These are phyloP conservation scores for Ilex aquifolium DNA, from an alignment of 257 asterid species.

Conservation along the genomic window DNA sequence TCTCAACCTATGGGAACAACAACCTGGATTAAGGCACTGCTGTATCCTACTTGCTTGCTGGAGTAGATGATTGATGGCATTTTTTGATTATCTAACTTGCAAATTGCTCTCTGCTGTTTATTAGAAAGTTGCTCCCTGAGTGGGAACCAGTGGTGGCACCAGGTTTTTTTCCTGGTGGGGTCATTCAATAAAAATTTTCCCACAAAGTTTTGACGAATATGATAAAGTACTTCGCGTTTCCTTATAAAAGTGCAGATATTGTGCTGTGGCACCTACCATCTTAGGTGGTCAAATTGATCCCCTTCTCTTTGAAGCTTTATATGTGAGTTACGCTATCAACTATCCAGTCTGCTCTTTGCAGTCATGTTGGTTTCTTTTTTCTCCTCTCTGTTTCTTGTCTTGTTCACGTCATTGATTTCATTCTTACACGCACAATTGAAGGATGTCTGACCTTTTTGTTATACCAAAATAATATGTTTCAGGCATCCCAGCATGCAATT, in stretches of 20 bases:
- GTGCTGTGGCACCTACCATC: conserved; percentile 84
- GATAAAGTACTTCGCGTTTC: conserved; percentile 16
- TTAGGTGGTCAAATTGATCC: conserved; percentile 93
- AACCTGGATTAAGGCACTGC: conserved; percentile 70
- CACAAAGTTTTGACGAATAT: not conserved
- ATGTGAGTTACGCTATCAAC: conserved; percentile 48
- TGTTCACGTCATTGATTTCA: not conserved
- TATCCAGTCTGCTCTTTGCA: not conserved
- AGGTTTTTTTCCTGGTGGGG: too few species aligned
- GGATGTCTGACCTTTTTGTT: conserved; percentile 5
- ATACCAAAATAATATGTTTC: conserved; percentile 18
- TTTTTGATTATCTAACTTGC: too few species aligned
- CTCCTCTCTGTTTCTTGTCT: not conserved
- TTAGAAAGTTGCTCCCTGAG: not conserved
- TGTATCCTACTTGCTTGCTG: conserved; percentile 53
- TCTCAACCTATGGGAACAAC: conserved; percentile 76
- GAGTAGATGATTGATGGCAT: not conserved
- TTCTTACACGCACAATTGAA: not conserved
- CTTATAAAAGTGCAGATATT: conserved; percentile 50
- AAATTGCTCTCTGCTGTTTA: not conserved
- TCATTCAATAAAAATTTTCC: too few species aligned
- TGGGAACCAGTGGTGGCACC: too few species aligned
- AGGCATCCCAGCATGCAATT: conserved; percentile 96
- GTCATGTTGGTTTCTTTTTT: not conserved
- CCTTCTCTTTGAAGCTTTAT: conserved; percentile 87